Evolutionary conservation across 306 rosid genomes (phyloP).

Genomic region (Fragaria iinumae): DNA sequence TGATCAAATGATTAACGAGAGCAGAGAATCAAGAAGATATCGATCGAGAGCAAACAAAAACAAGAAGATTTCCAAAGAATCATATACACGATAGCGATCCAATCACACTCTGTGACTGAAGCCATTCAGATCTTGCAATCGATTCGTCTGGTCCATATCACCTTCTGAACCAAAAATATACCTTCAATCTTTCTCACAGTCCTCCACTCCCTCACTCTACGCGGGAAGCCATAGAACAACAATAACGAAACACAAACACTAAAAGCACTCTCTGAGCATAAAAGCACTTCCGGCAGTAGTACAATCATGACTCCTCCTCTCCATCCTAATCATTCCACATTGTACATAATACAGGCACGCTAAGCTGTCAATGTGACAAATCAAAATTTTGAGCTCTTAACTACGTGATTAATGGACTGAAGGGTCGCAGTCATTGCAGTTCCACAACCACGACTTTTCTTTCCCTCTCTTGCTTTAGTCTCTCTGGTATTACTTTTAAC

Average conservation of each 20-base stretch:
- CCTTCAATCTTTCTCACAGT: slow-evolving; percentile 36
- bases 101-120: slow-evolving; percentile 32
- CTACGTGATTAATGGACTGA: slow-evolving; percentile 38
- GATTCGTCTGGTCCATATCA: slow-evolving; percentile 77
- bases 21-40: slow-evolving; percentile 14
- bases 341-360: slow-evolving; percentile 24
- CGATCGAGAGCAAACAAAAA: slow-evolving; percentile 5
- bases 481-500: slow-evolving; percentile 36
- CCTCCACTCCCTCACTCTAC: slow-evolving; percentile 20
- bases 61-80: slow-evolving; percentile 27
- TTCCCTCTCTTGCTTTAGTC: not conserved
- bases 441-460: slow-evolving; percentile 61
- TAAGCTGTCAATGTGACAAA: slow-evolving; percentile 46
- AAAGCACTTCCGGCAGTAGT: slow-evolving; percentile 64
- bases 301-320: slow-evolving; percentile 51
- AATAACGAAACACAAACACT: slow-evolving; percentile 8
- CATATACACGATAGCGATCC: slow-evolving; percentile 13
- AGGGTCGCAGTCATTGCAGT: slow-evolving; percentile 64
- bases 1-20: not conserved
- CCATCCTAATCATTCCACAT: slow-evolving; percentile 54
- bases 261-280: slow-evolving; percentile 14
- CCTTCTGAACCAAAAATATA: slow-evolving; percentile 34
- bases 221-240: slow-evolving; percentile 23
- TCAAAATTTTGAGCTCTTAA: slow-evolving; percentile 40
- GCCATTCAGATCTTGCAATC: slow-evolving; percentile 45